These are phyloP conservation scores for Brassica incana DNA, from an alignment of 345 rosid species.

Conservation along the genomic window DNA sequence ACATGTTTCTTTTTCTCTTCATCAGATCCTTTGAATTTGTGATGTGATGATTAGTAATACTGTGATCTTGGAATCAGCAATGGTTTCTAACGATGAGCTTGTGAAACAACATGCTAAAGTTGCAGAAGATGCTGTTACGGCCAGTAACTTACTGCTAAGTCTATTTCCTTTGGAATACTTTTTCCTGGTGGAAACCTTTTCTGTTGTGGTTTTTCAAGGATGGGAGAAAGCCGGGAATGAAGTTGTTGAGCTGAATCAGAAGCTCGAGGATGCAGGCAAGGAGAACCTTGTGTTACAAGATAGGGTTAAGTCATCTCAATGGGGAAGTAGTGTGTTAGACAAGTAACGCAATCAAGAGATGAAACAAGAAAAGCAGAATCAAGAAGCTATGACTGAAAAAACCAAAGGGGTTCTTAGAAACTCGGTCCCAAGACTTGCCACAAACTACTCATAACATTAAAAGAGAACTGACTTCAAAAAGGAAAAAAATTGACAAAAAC, in stretches of 20 bases:
- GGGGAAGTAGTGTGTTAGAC: neutral
- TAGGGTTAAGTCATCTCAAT: neutral
- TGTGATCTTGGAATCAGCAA: neutral
- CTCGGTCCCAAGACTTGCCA: neutral
- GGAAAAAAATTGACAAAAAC: neutral
- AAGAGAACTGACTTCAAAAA: neutral
- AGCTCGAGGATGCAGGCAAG: neutral
- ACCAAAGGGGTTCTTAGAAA: neutral
- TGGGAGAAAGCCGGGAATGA: neutral
- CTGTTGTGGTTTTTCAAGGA: neutral
- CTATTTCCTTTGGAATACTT: neutral
- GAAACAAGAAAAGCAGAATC: neutral
- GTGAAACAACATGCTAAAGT: neutral
- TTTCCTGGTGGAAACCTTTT: neutral
- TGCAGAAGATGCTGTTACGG: neutral
- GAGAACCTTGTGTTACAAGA: neutral
- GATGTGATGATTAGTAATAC: neutral
- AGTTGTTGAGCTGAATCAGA: neutral
- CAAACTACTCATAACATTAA: constrained; percentile 15
- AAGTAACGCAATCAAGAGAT: neutral
- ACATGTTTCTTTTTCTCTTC: neutral
- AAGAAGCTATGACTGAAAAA: neutral
- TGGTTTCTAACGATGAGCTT: neutral
- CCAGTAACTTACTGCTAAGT: neutral
- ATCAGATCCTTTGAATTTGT: neutral